A percentile compares a stretch with the other conserved stretches of the same genome.
Conservation (phyloP, 106 monocot genomes). For the Platanthera guangdongensis region DNA sequence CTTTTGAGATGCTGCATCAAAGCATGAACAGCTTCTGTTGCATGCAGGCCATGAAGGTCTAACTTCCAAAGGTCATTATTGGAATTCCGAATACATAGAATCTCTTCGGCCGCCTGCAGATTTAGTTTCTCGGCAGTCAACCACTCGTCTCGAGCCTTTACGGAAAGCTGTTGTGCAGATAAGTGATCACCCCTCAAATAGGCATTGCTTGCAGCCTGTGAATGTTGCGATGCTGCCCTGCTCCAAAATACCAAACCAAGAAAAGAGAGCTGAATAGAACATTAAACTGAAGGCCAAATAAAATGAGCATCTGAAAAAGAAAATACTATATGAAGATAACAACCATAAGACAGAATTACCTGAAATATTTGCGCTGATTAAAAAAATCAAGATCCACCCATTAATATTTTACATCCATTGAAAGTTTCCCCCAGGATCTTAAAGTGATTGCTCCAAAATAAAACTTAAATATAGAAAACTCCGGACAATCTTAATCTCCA, state of each 20-base stretch:
- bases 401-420: too few relatives aligned
- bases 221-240: constrained; percentile 78
- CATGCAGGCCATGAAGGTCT: constrained; percentile 95
- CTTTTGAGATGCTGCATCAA: constrained; percentile 44
- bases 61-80: constrained; percentile 74
- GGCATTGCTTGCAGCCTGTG: constrained; percentile 71
- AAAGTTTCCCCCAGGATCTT: too few relatives aligned
- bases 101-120: constrained; percentile 57
- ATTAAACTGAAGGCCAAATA: not conserved
- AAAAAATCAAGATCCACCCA: too few relatives aligned
- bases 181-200: constrained; percentile 67
- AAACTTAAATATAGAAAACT: too few relatives aligned
- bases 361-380: too few relatives aligned
- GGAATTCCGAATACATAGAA: constrained; percentile 56
- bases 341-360: too few relatives aligned
- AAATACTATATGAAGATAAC: too few relatives aligned
- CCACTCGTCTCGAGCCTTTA: constrained; percentile 55
- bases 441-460: too few relatives aligned
- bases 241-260: not conserved
- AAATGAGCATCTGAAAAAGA: not conserved
- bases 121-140: constrained; percentile 59
- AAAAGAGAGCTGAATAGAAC: not conserved
- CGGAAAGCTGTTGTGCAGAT: constrained; percentile 55
- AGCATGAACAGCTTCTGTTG: constrained; percentile 66
- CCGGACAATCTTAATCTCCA: too few relatives aligned